Base-by-base conservation (phyloP, 83 land plant genomes). In the Picea abies region DNA sequence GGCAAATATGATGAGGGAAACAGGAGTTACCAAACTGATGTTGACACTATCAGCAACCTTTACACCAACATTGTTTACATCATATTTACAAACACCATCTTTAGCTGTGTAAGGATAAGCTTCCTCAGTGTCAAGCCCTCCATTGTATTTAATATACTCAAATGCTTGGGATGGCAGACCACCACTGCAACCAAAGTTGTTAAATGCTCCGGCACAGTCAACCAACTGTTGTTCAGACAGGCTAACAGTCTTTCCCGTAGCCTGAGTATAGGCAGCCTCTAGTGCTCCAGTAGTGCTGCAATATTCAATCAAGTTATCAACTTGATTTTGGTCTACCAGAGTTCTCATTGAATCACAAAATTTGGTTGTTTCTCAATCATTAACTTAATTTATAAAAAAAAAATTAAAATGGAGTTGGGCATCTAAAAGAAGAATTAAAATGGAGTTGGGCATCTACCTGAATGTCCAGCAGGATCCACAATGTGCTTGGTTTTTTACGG, bases 391-490 rank as follows among this genome's bases (percentile, higher is more conserved):
- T 22, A 65, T 15, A 72, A 2, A 5, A 60, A 62, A n/a, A n/a
- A n/a, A 35, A 60, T 12, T 49, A 60, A 41, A 6, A 65, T 82
- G 35, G 29, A 60, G 61, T 52, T 56, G 60, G 14, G 60, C 60
- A n/a, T 35, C 61, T 63, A 97, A 35, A 35, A 35, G 37, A 19
- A 62, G 76, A 14, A 60, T 12, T 49, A 65, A 41, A 6, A 65
- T 82, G 35, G 29, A 60, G 61, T 52, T 56, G 60, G 14, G 60
- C 60, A n/a, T 35, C 61, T 63, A 97, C 99, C 99, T 97, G 89
- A 97, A 97, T 23, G 99, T 96, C 99, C 99, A 97, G 91, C 99
- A 97, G 47, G 99, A 97, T 81, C 99, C 99, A 87, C 99, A 97
- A 65, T 77, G 77, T 5, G 91, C 93, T 80, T 97, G 99, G 72